Conservation (phyloP, 495 filamentous ascomycete genomes). For the Hyphodiscus hymeniophilus region DNA sequence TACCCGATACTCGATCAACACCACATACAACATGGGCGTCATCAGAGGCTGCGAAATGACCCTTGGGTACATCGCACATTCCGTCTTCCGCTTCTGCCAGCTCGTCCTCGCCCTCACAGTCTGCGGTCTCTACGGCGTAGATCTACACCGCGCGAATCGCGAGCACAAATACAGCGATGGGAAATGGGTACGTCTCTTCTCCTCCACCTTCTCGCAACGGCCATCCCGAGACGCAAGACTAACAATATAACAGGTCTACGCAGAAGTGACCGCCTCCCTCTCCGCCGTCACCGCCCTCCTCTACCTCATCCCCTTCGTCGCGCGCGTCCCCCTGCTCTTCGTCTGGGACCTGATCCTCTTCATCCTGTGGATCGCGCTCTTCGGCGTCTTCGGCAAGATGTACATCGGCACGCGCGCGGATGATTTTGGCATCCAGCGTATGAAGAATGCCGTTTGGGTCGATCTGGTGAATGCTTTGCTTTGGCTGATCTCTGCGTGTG, state of each 20-base stretch:
- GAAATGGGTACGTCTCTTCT: slow-evolving; percentile 51
- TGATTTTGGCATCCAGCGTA: slow-evolving; percentile 52
- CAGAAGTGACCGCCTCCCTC: slow-evolving; percentile 54
- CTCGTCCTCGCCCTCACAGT: slow-evolving; percentile 68
- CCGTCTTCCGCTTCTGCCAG: slow-evolving; percentile 57
- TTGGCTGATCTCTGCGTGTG: slow-evolving; percentile 54
- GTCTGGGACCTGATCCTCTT: slow-evolving; percentile 64
- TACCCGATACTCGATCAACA: too few species aligned
- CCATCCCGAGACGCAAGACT: not conserved
- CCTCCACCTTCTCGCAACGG: not conserved
- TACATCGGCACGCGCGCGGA: slow-evolving; percentile 62
- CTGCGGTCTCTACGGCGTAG: slow-evolving; percentile 68
- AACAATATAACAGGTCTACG: slow-evolving; percentile 46
- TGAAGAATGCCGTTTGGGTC: slow-evolving; percentile 85
- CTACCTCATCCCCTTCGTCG: slow-evolving; percentile 46
- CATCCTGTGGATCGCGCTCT: slow-evolving; percentile 69
- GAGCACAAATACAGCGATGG: slow-evolving; percentile 41
- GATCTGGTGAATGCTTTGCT: slow-evolving; percentile 54
- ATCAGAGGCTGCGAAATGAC: slow-evolving; percentile 14
- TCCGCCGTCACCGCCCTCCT: slow-evolving; percentile 52
- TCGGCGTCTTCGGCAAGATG: slow-evolving; percentile 72
- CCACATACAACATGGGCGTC: slow-evolving; percentile 13
- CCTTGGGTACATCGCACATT: slow-evolving; percentile 33
- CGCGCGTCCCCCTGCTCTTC: slow-evolving; percentile 34
- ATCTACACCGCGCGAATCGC: slow-evolving; percentile 53